A percentile compares a stretch with the other conserved stretches of the same genome.
Conservation (phyloP, 2,329 filamentous ascomycete genomes). For the Didymella arachidicola region DNA sequence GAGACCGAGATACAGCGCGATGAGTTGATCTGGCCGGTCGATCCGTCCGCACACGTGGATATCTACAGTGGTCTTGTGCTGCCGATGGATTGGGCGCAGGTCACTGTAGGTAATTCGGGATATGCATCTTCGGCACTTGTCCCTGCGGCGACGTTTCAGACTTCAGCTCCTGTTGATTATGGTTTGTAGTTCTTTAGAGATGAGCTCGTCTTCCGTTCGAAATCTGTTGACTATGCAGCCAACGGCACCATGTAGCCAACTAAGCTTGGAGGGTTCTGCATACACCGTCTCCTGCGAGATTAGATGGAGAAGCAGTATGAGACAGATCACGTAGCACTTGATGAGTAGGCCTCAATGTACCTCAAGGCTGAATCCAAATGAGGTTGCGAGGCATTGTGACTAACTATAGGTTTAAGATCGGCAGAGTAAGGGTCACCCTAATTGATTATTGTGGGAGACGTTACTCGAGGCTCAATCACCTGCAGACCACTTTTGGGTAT, state of each 20-base stretch:
- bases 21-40: slow-evolving; percentile 40
- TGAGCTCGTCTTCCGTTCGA: background rate
- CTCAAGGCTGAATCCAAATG: background rate
- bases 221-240: background rate
- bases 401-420: background rate
- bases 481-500: background rate
- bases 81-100: slow-evolving; percentile 32
- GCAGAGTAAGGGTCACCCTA: background rate
- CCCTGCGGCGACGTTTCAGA: background rate
- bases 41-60: slow-evolving; percentile 41
- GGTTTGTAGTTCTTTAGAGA: background rate
- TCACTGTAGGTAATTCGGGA: background rate
- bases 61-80: slow-evolving; percentile 44
- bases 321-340: background rate
- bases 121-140: slow-evolving; percentile 9
- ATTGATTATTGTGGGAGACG: background rate
- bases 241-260: background rate
- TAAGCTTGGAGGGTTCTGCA: background rate
- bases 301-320: background rate
- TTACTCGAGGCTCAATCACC: background rate
- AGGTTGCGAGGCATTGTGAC: background rate
- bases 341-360: background rate
- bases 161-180: background rate
- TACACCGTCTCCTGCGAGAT: background rate
- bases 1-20: slow-evolving; percentile 42